phyloP scores from a whole-genome alignment of 345 rosid genomes.

The Dipteronia dyeriana region DNA sequence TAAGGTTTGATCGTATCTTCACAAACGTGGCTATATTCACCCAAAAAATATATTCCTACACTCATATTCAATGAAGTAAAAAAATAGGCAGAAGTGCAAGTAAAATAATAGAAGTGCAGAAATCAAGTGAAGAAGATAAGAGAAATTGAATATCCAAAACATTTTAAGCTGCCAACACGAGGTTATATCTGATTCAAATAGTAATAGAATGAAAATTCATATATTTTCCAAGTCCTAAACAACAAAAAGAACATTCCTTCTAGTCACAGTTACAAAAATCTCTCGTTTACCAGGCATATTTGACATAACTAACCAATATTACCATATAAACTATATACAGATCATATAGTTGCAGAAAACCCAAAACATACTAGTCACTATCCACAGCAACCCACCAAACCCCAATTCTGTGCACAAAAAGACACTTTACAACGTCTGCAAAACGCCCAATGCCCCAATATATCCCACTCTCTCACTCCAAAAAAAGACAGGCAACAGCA shows the following conservation, averaged over 20 bases:
- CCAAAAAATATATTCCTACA: no score
- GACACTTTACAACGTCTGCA: conserved; percentile 9
- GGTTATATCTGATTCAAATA: no score
- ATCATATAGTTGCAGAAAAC: background rate
- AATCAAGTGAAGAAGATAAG: no score
- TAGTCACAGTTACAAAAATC: background rate
- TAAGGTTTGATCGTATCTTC: no score
- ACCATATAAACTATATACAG: background rate
- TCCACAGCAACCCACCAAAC: background rate
- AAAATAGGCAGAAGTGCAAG: no score
- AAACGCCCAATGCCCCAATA: conserved; percentile 5
- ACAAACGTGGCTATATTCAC: no score
- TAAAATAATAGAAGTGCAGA: no score
- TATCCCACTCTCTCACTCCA: background rate
- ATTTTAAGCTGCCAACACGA: no score
- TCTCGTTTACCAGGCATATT: background rate
- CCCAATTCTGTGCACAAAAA: background rate
- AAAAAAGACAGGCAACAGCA: background rate
- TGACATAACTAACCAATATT: background rate
- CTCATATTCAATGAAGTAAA: no score
- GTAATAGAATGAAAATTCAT: no score
- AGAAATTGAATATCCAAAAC: no score
- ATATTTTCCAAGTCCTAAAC: no score
- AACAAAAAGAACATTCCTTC: background rate
- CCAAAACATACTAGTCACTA: background rate